phyloP scores from a whole-genome alignment of 139 green algal species.

The Gonium pectorale region DNA sequence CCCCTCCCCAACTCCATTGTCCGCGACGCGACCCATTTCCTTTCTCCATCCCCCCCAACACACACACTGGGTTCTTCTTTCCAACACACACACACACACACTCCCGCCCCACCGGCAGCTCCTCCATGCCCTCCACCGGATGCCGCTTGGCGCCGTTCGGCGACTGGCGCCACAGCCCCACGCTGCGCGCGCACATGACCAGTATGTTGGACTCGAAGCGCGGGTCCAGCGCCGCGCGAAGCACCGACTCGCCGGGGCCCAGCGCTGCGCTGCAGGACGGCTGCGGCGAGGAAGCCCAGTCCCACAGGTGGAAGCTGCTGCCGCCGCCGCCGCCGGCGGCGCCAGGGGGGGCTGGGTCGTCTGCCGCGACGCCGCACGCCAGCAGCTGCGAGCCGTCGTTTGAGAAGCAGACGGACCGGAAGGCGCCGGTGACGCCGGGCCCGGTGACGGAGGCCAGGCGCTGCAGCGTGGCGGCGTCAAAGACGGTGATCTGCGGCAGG shows the following conservation, averaged over 20 bases:
- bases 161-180: conserved; percentile 35
- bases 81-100: neutral
- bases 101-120: conserved; percentile 22
- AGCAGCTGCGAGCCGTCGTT: conserved; percentile 34
- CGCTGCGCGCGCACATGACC: neutral
- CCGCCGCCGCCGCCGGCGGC: neutral
- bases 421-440: neutral
- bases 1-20: conserved; percentile 32
- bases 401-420: conserved; percentile 27
- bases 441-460: conserved; percentile 16
- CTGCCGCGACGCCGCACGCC: conserved; percentile 15
- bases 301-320: conserved; percentile 55
- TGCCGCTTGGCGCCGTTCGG: conserved; percentile 43
- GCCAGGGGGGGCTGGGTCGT: neutral
- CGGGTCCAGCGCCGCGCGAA: conserved; percentile 43
- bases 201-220: conserved; percentile 50
- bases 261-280: conserved; percentile 32
- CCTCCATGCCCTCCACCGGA: conserved; percentile 34
- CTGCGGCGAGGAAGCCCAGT: conserved; percentile 19
- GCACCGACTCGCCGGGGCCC: neutral
- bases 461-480: conserved; percentile 46
- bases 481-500: conserved; percentile 46
- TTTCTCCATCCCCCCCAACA: neutral
- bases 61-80: neutral
- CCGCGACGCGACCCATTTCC: neutral